Conservation (phyloP, 257 asterid genomes). For the Solanum etuberosum region DNA sequence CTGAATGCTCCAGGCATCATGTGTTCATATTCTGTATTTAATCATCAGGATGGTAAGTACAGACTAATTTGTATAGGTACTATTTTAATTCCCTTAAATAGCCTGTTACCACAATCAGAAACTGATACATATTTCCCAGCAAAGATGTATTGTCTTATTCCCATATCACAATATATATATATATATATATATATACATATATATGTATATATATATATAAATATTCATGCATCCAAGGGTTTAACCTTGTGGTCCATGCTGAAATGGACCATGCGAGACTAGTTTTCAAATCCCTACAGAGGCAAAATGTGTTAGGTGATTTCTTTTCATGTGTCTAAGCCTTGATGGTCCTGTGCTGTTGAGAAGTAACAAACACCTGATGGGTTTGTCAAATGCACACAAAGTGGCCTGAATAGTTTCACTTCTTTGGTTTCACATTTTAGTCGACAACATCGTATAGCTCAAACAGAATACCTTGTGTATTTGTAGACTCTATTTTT, state of each 20-base stretch:
- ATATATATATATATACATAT: not conserved
- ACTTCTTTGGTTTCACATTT: not conserved
- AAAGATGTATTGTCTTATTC: not conserved
- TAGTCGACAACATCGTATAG: not conserved
- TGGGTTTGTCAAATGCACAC: not conserved
- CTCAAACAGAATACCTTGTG: not conserved
- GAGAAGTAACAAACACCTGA: not conserved
- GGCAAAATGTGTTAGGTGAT: not conserved
- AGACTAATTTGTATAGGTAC: not conserved
- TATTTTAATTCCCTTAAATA: not conserved
- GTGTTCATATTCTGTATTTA: not conserved
- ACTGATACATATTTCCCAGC: not conserved
- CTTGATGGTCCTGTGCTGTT: not conserved
- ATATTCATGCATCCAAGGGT: not conserved
- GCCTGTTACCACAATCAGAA: not conserved
- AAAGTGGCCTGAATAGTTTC: not conserved
- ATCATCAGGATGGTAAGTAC: not conserved
- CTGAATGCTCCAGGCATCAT: not conserved
- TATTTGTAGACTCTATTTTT: not conserved
- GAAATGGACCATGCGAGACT: not conserved
- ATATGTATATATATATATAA: not conserved
- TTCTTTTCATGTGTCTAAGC: not conserved
- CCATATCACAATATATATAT: not conserved
- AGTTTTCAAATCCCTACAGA: not conserved
- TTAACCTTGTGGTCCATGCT: not conserved